Evolutionary conservation across 2,329 filamentous ascomycete genomes (phyloP).

Genomic region (Fusarium kyushuense): DNA sequence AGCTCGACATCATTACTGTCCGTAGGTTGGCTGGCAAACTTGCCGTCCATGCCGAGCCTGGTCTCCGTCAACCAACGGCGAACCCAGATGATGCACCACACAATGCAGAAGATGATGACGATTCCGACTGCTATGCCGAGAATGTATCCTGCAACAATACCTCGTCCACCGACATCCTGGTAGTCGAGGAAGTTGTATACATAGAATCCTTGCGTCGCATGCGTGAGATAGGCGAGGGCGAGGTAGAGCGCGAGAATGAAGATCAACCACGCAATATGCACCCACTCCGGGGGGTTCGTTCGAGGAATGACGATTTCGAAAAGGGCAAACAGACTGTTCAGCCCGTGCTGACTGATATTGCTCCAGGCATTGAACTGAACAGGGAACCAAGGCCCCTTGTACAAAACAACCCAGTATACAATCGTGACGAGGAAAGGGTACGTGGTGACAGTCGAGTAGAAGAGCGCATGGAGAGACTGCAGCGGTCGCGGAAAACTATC

Average conservation of each 20-base stretch:
- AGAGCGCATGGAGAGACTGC: constrained; percentile 73
- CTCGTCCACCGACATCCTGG: constrained; percentile 59
- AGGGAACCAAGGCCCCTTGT: constrained; percentile 63
- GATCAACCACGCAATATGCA: constrained; percentile 76
- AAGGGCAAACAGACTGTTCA: constrained; percentile 81
- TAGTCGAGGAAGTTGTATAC: constrained; percentile 83
- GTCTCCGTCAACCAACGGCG: constrained; percentile 63
- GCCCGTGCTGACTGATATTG: constrained; percentile 78
- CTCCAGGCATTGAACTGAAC: constrained; percentile 68
- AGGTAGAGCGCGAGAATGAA: constrained; percentile 80
- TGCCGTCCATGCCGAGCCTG: constrained; percentile 59
- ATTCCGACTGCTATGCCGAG: constrained; percentile 68
- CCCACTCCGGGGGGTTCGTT: constrained; percentile 68
- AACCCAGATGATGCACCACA: constrained; percentile 63
- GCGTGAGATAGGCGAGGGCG: constrained; percentile 78
- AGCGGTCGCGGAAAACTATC: constrained; percentile 70
- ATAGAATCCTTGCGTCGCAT: constrained; percentile 77
- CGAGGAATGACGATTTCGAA: constrained; percentile 79
- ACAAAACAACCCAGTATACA: constrained; percentile 77
- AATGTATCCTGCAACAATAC: constrained; percentile 72
- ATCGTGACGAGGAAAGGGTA: constrained; percentile 77
- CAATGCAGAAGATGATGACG: constrained; percentile 65
- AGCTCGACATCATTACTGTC: constrained; percentile 47
- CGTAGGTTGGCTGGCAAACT: constrained; percentile 51
- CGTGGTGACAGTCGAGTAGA: constrained; percentile 72